Base-by-base conservation (phyloP, 2,329 filamentous ascomycete genomes). In the Cercospora sesami region DNA sequence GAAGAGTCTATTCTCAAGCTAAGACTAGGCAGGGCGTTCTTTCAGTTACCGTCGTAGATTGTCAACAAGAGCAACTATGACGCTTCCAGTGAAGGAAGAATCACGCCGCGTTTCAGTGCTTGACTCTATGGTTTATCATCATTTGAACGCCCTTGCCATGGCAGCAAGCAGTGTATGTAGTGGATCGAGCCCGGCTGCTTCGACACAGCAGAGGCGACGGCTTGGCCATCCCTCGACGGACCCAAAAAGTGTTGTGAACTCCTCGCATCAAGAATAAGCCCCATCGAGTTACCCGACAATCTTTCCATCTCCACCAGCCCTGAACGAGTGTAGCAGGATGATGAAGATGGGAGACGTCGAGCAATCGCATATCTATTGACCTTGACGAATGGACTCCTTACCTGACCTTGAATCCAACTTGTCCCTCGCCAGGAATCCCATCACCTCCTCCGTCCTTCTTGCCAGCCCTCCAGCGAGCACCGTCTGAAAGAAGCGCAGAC, bases 241-340 rank as follows among this genome's bases (percentile, higher is more conserved):
- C 81, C 81, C 80, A 77, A 79, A 80, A 76, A 69, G 12, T 26
- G 78, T 77, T 65, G 67, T 75, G 84, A 84, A 86, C 91, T 91
- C 91, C 93, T 97, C 93, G 94, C 91, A 87, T 93, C 94, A 91
- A 97, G 93, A 97, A 97, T 98, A 93, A 97, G 94, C 94, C 94
- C 94, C 94, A 96, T 98, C 93, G 94, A 97, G 94, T 98, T 96
- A 97, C 92, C 86, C 82, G 80, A 78, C 73, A 65, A 33, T 61
- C 59, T 73, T 66, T 60, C 73, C 72, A 72, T 66, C 69, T 64
- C 69, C 69, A 76, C 42, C 66, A 61, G 57, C 23, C 61, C 66
- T 57, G 62, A 60, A 67, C 55, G 53, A 61, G 65, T 64, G 66
- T 63, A 75, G 74, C 65, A 68, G 68, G 68, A 65, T 73, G 68